These are phyloP conservation scores for Royoungia palumana DNA, from an alignment of 768 basidiomycete species.

Conservation along the genomic window DNA sequence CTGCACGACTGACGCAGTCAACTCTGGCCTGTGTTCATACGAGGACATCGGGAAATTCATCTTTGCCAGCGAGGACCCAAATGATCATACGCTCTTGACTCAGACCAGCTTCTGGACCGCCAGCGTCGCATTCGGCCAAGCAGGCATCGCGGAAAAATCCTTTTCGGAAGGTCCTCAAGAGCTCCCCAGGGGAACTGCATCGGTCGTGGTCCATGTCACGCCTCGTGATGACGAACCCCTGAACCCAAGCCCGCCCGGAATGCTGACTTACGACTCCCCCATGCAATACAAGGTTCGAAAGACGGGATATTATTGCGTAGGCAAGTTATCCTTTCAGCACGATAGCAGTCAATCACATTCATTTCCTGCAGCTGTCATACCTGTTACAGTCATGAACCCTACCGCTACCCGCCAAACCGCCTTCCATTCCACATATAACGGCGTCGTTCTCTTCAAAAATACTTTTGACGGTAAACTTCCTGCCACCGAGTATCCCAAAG, in stretches of 20 bases:
- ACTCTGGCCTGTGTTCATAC: constrained; percentile 62
- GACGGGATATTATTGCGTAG: constrained; percentile 96
- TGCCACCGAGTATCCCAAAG: constrained; percentile 96
- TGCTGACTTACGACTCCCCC: constrained; percentile 59
- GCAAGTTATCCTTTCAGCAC: constrained; percentile 44
- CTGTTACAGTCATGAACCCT: constrained; percentile 70
- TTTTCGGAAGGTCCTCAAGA: constrained; percentile 62
- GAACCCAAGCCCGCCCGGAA: constrained; percentile 49
- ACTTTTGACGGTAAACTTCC: constrained; percentile 85
- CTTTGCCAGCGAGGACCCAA: constrained; percentile 51
- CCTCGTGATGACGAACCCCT: constrained; percentile 28
- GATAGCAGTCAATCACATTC: not conserved
- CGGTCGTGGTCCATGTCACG: constrained; percentile 6
- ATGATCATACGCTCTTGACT: constrained; percentile 55
- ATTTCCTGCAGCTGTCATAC: constrained; percentile 67
- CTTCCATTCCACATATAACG: constrained; percentile 74
- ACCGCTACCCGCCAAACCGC: constrained; percentile 37
- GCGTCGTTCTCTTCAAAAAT: constrained; percentile 82
- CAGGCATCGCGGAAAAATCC: constrained; percentile 18
- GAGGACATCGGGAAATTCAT: constrained; percentile 89
- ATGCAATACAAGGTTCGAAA: constrained; percentile 81
- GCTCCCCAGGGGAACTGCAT: constrained; percentile 25
- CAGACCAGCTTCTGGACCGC: constrained; percentile 89
- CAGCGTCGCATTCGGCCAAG: constrained; percentile 58
- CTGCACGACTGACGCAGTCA: constrained; percentile 81